phyloP scores from a whole-genome alignment of 495 filamentous ascomycete species.

The Aspergillus indologenus region DNA sequence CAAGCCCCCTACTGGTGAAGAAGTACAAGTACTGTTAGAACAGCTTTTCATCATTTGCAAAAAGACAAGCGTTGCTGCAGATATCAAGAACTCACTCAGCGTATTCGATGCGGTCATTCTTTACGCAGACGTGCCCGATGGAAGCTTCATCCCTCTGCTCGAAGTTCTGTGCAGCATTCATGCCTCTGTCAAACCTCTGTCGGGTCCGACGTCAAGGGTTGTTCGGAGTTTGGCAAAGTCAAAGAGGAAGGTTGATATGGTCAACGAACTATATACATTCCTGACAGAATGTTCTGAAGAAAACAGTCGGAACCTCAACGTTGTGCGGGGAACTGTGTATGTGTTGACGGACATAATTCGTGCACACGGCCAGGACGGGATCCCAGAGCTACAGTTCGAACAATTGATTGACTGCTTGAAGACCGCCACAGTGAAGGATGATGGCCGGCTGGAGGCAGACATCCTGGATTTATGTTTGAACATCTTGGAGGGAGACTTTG shows the following conservation, averaged over 20 bases:
- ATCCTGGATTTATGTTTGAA: conserved; percentile 48
- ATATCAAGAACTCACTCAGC: conserved; percentile 71
- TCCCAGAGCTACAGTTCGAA: conserved; percentile 53
- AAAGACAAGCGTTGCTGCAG: conserved; percentile 66
- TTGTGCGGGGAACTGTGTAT: conserved; percentile 65
- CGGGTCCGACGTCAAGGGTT: conserved; percentile 70
- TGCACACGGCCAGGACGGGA: conserved; percentile 58
- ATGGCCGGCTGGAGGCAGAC: conserved; percentile 55
- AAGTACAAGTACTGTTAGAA: conserved; percentile 63
- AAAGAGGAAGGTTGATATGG: conserved; percentile 68
- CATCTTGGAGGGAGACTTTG: conserved; percentile 40
- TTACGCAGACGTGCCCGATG: conserved; percentile 70
- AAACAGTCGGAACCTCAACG: conserved; percentile 53
- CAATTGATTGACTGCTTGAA: conserved; percentile 55
- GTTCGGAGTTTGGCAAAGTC: conserved; percentile 76
- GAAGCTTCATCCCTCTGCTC: conserved; percentile 64
- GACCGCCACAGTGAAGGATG: conserved; percentile 49
- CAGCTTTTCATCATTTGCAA: conserved; percentile 69
- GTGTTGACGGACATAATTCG: conserved; percentile 59
- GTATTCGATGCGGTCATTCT: conserved; percentile 78
- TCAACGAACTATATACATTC: conserved; percentile 62
- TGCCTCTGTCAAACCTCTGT: conserved; percentile 65
- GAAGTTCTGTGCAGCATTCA: conserved; percentile 81
- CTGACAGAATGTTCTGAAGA: conserved; percentile 50
- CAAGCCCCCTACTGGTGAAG: conserved; percentile 65